Base-by-base conservation (phyloP, 345 rosid genomes). In the Citrus sinensis region DNA sequence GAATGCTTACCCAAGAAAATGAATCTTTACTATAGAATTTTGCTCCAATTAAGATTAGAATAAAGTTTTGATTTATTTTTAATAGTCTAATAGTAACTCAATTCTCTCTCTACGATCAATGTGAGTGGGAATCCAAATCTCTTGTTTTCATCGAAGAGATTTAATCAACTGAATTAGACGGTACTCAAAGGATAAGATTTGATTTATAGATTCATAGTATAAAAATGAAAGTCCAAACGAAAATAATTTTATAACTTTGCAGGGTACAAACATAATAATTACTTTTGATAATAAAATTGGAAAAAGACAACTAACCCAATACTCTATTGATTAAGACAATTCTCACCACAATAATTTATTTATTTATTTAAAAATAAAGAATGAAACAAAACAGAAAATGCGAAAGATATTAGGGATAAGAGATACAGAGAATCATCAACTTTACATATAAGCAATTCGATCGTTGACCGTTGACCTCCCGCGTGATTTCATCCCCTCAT, bases 381-480 rank as follows among this genome's bases (percentile, higher is more conserved):
- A 11, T 1, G 6, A 51, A 51, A 8, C 20, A 49, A 70, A 37
- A 14, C 19, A 17, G 1, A 49, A 32, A 3, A 34, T 32, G 54
- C 70, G 42, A 49, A 17, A 64, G 54, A 7, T 25, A 32, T 42
- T 9, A 4, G 54, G 62, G 54, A 75, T 63, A 46, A 59, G 46
- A 77, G 61, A 75, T 75, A 59, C 76, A 59, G 8, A 58, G 85
- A 79, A 82, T 79, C 84, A 39, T 17, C 54, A 58, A 29, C 80
- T 79, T 76, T 76, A 76, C 59, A 70, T 7, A 56, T 55, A 65
- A 54, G 74, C 74, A 68, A 42, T 37, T 55, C 19, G 29, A 24
- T 40, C 56, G 76, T 83, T 86, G 92, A 89, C 90, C 85, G 79
- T 80, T 83, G 92, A 86, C 89, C 85, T 83, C 83, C 85, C 86